Evolutionary conservation across 75 land plant genomes (phyloP), one percentile per base, ranked within the genome.

Genomic region (Chamaecyparis obtusa): DNA sequence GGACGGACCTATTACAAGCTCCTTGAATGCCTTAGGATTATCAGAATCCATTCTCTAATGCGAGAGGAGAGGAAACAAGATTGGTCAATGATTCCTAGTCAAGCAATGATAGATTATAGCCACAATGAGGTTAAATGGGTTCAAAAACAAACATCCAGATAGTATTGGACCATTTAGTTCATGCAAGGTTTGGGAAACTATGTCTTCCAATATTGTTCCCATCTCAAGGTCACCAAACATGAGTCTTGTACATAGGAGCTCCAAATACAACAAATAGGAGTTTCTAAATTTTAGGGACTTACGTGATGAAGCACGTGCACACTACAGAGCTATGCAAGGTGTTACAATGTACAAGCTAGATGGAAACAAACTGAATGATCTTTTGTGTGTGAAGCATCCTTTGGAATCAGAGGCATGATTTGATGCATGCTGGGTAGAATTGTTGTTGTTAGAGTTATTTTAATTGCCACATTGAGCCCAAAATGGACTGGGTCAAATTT

Each of bases 1-100:
- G 99, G 99, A 64, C 89, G 99, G 60, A 97, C 99, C 72, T 98
- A 96, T 86, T 98, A 98, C 87, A 98, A 98, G 86, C 95, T 98
- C 27, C 89, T 98, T 56, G 99, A 98, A 85, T 98, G 99, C 90
- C 94, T 96, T 36, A 95, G 96, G 54, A 91, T 96, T 41, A 92
- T 97, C 24, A 93, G 96, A 87, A 93, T 97, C 43, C 99, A 96
- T 90, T 97, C 99, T 48, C 98, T 98, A 67, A 91, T 96, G 97
- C 92, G 99, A 91, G 86, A 95, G 14, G 30, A 92, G 74, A 92
- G 91, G 85, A 92, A 94, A 85, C 96, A 93, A 90, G 94, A 97
- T 83, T 97, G 98, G 96, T 92, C 97, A 71, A 92, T 89, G 57
- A 90, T 97, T 43, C 99, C 99, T 0, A 91, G 87, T 89, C 87